Evolutionary conservation across 2,329 filamentous ascomycete species (phyloP).

Genomic region (Colletotrichum sp.): DNA sequence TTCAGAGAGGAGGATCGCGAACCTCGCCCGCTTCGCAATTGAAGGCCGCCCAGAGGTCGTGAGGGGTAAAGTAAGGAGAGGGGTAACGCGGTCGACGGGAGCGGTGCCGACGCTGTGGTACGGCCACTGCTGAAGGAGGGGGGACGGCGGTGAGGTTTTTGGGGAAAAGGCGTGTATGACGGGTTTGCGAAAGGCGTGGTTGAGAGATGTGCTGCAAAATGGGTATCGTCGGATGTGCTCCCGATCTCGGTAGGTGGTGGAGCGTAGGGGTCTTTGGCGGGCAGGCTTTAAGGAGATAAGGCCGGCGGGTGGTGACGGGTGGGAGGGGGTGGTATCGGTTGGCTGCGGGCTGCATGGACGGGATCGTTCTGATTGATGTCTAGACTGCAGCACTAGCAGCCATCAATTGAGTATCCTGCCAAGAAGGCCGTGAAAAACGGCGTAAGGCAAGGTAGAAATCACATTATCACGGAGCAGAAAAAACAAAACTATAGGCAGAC

Average conservation of each 20-base stretch:
- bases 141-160: not conserved
- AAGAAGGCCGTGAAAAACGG: not conserved
- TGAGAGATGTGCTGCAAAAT: not conserved
- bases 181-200: not conserved
- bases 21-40: not conserved
- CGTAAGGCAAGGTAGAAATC: not conserved
- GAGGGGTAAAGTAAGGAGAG: not conserved
- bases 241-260: conserved; percentile 10
- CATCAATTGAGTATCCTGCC: not conserved
- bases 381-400: not conserved
- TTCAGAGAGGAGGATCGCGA: not conserved
- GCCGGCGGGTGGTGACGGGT: not conserved
- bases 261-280: not conserved
- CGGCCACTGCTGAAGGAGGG: not conserved
- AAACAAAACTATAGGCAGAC: rapidly evolving
- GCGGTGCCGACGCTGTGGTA: conserved; percentile 4
- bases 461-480: not conserved
- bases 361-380: not conserved
- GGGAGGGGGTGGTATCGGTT: not conserved
- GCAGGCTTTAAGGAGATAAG: not conserved
- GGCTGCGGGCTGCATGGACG: not conserved
- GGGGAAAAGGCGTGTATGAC: not conserved
- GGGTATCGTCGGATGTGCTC: conserved; percentile 19
- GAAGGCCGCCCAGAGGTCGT: not conserved
- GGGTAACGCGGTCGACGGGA: not conserved